Base-by-base conservation (phyloP, 108 stramenopile species). In the Aurantiochytrium sp. region DNA sequence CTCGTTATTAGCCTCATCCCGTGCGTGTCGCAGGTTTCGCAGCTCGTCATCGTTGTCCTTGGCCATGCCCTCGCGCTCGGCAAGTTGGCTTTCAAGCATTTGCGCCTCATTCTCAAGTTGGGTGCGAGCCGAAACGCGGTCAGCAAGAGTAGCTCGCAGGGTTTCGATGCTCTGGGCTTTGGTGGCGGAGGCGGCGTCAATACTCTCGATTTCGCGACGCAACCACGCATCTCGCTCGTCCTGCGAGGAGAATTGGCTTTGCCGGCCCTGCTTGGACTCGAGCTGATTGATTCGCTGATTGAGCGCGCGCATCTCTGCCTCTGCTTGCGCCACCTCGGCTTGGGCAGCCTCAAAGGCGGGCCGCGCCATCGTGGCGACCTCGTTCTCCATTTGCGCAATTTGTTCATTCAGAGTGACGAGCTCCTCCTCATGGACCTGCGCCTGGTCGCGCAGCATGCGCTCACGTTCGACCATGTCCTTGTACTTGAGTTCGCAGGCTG, bases 181-280 rank as follows among this genome's bases (percentile, higher is more conserved):
- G 44, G 96, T 96, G 44, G 89, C 83, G 60, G 95, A 89, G 44
- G 94, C 91, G n/a, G 72, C 88, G 5, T 90, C 49, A 44, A 97
- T 73, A 88, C 96, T 95, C 19, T 91, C 51, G 25, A 97, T 94
- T 71, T 96, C 94, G 14, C 90, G 71, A 60, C 91, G 91, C 29
- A 98, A 88, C 59, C 94, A 94, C 5, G 83, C 89, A 91, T 99
- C 98, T 4, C 99, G 93, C 44, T 97, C 95, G 43, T 91, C 93
- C 69, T 96, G 95, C 72, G 95, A 94, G 5, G 87, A 44, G 91
- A 97, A 99, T 89, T 97, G 95, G 44, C 92, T 92, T 4, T 96
- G 96, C 25, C 99, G 95, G 29, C 97, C 97, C 90, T 97, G 97
- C 89, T 96, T 97, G 88, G 96, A 96, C 72, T 97, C 96, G 42